Evolutionary conservation across 78 protist species (phyloP), one percentile per base, ranked within the genome.

Genomic region (Dictyostelium brefeldianum): DNA sequence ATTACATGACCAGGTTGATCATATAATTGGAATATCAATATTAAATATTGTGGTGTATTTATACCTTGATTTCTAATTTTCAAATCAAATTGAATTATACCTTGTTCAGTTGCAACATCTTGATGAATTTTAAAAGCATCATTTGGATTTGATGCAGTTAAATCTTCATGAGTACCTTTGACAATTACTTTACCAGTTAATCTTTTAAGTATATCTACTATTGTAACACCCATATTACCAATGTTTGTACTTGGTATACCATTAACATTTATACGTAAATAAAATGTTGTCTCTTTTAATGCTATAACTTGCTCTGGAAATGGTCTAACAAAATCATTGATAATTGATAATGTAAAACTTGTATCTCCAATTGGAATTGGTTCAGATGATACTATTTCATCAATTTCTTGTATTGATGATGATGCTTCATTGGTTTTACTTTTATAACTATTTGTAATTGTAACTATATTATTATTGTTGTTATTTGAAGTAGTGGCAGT

Each of bases 281-380:
- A 77, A 29, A 77, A 77, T 53, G 82, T 77, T 17, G 82, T 77
- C 47, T 77, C 82, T 51, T 77, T 77, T 14, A 77, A 17, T 51
- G 82, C 82, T 27, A 77, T 77, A 77, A 77, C 56, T 51, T 77
- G 82, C 51, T 77, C 82, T 12, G 82, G 82, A 53, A 77, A 77
- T 51, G 82, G 82, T 46, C 56, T 54, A 51, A 77, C 56, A 27
- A 77, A 77, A 51, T 77, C 82, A 29, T 77, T 77, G 7, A 77
- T 51, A 4, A 77, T 25, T 5, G 82, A 3, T 8, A 77, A 27
- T 77, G 50, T 46, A 9, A 70, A 70, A 62, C 36, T n/a, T 25
- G 36, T 62, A 62, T 25, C 70, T 62, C 70, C 70, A 62, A 62
- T 62, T 36, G 27, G 10, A 11, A 62, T 36, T 25, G 70, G 36